Percentiles rank a stretch among this genome's conserved stretches.
Conservation (phyloP, 176 grass and related monocot genomes). For the Areca catechu region DNA sequence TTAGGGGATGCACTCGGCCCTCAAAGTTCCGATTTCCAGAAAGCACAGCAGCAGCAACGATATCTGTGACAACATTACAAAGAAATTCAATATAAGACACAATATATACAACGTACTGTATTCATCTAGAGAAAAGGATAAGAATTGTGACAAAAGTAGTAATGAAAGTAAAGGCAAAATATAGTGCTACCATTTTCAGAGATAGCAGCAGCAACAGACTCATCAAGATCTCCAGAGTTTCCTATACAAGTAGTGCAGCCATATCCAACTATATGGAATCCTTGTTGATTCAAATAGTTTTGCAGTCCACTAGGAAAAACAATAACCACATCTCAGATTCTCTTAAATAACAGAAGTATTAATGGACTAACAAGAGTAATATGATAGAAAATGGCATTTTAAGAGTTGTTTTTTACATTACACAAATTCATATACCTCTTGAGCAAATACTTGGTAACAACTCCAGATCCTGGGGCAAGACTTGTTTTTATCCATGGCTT, state of each 20-base stretch:
- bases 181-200: constrained; percentile 16
- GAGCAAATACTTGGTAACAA: constrained; percentile 26
- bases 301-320: constrained; percentile 6
- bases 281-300: constrained; percentile 16
- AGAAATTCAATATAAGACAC: background rate
- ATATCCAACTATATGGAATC: constrained; percentile 19
- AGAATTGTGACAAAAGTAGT: background rate
- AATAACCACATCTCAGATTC: background rate
- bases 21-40: constrained; percentile 34
- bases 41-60: constrained; percentile 32
- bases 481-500: constrained; percentile 32
- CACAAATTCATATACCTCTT: constrained; percentile 5
- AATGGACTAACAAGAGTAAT: too few species aligned
- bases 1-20: constrained; percentile 28
- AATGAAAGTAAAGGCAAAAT: background rate
- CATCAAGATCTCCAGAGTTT: constrained; percentile 21
- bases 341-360: too few species aligned
- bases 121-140: background rate
- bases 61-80: constrained; percentile 8
- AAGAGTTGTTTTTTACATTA: too few species aligned
- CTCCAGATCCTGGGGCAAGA: constrained; percentile 26
- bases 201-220: constrained; percentile 20
- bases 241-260: constrained; percentile 25
- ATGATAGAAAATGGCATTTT: too few species aligned
- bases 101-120: too few species aligned